Percentiles rank a stretch among this genome's conserved stretches.
phyloP scores from a whole-genome alignment of 2,329 filamentous ascomycete genomes.

The Aspergillus alliaceus region DNA sequence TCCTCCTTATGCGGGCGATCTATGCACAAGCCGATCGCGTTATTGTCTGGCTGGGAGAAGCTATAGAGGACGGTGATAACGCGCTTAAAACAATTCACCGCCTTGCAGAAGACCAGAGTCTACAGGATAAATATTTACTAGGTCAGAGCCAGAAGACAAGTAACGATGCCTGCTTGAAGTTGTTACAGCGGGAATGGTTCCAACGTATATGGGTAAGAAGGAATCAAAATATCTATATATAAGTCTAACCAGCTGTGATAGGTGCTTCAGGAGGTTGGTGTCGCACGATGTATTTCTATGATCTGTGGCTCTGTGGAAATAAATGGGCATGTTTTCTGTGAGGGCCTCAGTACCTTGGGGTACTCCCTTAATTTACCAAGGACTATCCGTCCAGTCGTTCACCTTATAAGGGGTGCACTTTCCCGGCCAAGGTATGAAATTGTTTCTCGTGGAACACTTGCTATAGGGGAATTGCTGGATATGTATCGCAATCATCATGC shows the following conservation, averaged over 20 bases:
- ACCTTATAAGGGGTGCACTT: background rate
- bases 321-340: constrained; percentile 1
- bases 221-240: background rate
- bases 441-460: background rate
- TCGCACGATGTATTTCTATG: background rate
- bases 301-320: constrained; percentile 1
- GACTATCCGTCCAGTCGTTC: background rate
- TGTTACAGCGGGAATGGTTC: background rate
- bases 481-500: background rate
- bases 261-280: constrained; percentile 8
- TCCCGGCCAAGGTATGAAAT: background rate
- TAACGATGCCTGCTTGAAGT: background rate
- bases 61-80: background rate
- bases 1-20: background rate
- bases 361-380: background rate
- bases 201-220: constrained; percentile 3
- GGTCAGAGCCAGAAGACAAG: background rate
- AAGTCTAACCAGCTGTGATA: background rate
- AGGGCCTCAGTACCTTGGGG: background rate
- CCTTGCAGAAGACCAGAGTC: background rate
- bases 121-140: background rate
- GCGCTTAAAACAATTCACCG: background rate
- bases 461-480: background rate
- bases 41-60: constrained; percentile 1
- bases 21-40: background rate